Evolutionary conservation across 192 early-diverging fungal genomes (phyloP), one percentile per base, ranked within the genome.

Genomic region (Rhizophagus sp.): DNA sequence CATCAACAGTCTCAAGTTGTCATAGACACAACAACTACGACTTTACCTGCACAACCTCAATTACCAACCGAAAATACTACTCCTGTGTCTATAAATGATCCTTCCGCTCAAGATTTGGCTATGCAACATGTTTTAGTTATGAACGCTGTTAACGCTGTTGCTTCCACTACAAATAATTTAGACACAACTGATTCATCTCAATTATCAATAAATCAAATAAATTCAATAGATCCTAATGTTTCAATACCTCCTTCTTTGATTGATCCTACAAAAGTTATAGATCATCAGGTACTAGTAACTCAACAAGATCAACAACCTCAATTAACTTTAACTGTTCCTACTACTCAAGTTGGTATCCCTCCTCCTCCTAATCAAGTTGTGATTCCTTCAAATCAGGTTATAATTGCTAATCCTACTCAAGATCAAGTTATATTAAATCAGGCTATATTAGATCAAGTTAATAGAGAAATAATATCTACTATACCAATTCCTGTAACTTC

Each of bases 281-380:
- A 41, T 47, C 41, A 44, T 22, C 41, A 22, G 69, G 69, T 71
- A 22, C 13, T 73, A 44, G 27, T 25, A 27, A 49, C 71, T 73
- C 73, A 75, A 75, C 73, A 52, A 75, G 57, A 75, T 75, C 73
- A 52, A 61, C 73, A 62, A 75, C 52, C 47, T 34, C 49, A 62
- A 17, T 13, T 75, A 30, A 30, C 47, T 27, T 47, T 70, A 41
- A 67, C 65, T 15, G 13, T 15, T 24, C 30, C 65, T 24, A 30
- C 65, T 1, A 24, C 65, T 30, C 65, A 67, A 67, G 65, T 67
- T 30, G 33, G 36, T 9, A 15, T 67, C 4, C 5, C 65, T 30
- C 39, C 39, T 41, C 5, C 65, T 30, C 8, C 39, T 41, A 41
- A 41, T 41, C 39, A 41, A 41, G 39, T 41, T 41, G 39, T 41